Conservation (phyloP, 495 filamentous ascomycete species). For the Pseudevernia furfuracea region DNA sequence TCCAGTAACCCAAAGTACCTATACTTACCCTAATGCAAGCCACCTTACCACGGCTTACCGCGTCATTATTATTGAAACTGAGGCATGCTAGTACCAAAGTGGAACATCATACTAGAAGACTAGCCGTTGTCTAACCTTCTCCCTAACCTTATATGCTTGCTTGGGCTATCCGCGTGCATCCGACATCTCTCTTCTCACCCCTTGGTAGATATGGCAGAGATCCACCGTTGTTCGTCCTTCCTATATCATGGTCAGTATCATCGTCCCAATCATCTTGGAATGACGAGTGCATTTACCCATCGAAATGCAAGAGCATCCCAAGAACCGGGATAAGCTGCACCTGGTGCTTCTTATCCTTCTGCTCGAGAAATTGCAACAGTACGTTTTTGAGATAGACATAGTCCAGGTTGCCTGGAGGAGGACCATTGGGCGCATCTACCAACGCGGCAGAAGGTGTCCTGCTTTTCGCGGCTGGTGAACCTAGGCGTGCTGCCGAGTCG, state of each 20-base stretch:
- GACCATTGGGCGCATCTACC: constrained; percentile 36
- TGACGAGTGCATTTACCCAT: constrained; percentile 53
- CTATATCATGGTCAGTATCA: constrained; percentile 34
- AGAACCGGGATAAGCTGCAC: constrained; percentile 86
- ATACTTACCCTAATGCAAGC: not conserved
- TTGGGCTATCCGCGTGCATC: not conserved
- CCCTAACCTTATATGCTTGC: not conserved
- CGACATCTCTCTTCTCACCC: constrained; percentile 22
- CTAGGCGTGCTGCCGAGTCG: constrained; percentile 49
- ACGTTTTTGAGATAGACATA: constrained; percentile 93
- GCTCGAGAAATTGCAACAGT: constrained; percentile 87
- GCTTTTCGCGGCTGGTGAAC: constrained; percentile 35
- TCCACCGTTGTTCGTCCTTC: constrained; percentile 84
- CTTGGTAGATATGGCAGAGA: constrained; percentile 61
- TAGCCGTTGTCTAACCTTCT: not conserved
- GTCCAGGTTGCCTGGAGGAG: constrained; percentile 45
- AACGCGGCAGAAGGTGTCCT: constrained; percentile 37
- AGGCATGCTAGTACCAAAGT: no score
- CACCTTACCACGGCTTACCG: not conserved
- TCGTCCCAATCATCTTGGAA: not conserved
- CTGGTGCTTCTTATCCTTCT: constrained; percentile 84
- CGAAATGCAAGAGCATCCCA: constrained; percentile 84
- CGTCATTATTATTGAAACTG: no score
- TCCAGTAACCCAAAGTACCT: no score
- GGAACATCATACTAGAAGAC: no score